These are phyloP conservation scores for Melocanna baccifera DNA, from an alignment of 176 grass and related monocot genomes.

Conservation along the genomic window DNA sequence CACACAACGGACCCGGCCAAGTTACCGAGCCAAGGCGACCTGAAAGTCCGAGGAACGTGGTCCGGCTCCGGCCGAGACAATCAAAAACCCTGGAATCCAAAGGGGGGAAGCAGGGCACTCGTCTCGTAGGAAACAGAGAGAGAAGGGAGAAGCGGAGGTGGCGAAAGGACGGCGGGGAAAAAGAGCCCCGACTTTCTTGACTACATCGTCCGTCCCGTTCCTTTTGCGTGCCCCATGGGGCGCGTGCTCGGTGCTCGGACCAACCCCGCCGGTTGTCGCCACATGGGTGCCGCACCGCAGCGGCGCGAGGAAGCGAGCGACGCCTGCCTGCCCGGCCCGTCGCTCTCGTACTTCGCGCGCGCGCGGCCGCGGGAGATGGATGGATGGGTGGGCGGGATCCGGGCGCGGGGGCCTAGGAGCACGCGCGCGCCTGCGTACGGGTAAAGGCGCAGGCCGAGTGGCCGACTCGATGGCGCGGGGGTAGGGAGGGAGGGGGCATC, in stretches of 20 bases:
- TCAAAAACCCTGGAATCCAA: background rate
- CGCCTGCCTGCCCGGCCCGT: background rate
- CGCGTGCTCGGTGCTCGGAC: slow-evolving; percentile 1
- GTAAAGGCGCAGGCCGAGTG: background rate
- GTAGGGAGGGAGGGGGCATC: background rate
- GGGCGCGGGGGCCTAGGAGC: slow-evolving; percentile 52
- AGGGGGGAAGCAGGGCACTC: background rate
- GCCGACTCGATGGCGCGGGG: slow-evolving; percentile 17
- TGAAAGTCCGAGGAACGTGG: background rate
- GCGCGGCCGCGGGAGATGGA: no score
- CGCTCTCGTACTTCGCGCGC: slow-evolving; percentile 29
- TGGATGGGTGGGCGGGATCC: background rate
- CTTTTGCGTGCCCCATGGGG: slow-evolving; percentile 3
- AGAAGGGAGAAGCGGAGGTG: background rate
- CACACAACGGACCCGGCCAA: background rate
- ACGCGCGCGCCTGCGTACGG: slow-evolving; percentile 43
- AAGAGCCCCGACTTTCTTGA: slow-evolving; percentile 42
- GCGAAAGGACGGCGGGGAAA: background rate
- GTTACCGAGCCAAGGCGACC: no score
- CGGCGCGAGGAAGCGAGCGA: background rate
- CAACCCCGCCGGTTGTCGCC: slow-evolving; percentile 24
- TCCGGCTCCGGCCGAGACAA: background rate
- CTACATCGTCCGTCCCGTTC: slow-evolving; percentile 21
- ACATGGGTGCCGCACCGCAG: slow-evolving; percentile 14
- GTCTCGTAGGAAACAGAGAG: background rate